phyloP scores from a whole-genome alignment of 1,284 basidiomycete genomes.

The Cryptococcus sp. region DNA sequence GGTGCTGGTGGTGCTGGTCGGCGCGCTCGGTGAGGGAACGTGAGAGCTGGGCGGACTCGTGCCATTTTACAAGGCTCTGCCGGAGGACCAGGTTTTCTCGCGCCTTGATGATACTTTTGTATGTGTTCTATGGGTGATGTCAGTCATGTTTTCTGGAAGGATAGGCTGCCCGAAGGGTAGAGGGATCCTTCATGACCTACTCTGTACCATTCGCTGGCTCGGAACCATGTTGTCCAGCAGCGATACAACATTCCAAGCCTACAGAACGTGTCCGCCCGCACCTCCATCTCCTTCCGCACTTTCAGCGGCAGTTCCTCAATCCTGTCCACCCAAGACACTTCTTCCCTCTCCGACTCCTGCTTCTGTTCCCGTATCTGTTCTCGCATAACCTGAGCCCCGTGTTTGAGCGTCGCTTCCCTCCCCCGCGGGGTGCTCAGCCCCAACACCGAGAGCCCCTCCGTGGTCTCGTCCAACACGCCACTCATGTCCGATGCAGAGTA shows the following conservation, averaged over 20 bases:
- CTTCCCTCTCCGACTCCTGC: no score
- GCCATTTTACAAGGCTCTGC: constrained; percentile 39
- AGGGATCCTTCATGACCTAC: constrained; percentile 24
- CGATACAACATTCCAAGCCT: constrained; percentile 39
- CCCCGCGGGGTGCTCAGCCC: constrained; percentile 9
- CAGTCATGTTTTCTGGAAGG: not conserved
- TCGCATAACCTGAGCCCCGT: no score
- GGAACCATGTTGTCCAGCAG: constrained; percentile 44
- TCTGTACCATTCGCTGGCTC: constrained; percentile 36
- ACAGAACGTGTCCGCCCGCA: constrained; percentile 39
- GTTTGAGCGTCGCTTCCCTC: no score
- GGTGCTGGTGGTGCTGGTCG: constrained; percentile 27
- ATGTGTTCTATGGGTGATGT: constrained; percentile 24
- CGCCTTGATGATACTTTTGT: constrained; percentile 38
- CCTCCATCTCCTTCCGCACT: constrained; percentile 28
- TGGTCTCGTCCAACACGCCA: constrained; percentile 6
- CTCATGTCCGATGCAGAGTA: constrained; percentile 33
- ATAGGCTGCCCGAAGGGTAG: not conserved
- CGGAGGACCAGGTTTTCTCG: constrained; percentile 39
- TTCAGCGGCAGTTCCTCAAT: constrained; percentile 9
- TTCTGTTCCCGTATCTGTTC: no score
- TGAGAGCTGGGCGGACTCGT: constrained; percentile 16
- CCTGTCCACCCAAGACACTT: constrained; percentile 9
- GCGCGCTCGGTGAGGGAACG: constrained; percentile 35
- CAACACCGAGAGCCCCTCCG: constrained; percentile 13